A percentile compares a stretch with the other conserved stretches of the same genome.
Conservation (phyloP, 2,329 filamentous ascomycete species). For the Cercospora beticola region DNA sequence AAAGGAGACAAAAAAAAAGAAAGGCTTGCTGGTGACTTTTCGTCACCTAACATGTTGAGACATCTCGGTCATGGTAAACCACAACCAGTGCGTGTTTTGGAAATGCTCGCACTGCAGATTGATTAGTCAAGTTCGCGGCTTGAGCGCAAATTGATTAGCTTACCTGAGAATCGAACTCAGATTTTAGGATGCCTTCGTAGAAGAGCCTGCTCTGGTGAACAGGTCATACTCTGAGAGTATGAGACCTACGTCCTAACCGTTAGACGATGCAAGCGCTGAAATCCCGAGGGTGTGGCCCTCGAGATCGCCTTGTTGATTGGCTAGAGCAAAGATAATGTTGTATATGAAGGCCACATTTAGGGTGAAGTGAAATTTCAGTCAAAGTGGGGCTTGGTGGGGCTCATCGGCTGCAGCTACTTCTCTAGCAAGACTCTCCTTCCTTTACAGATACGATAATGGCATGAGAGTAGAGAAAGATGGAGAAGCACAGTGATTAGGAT, state of each 20-base stretch:
- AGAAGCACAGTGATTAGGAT: too few species aligned
- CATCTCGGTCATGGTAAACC: not conserved
- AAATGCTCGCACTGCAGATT: slow-evolving; percentile 5
- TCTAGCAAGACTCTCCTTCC: too few species aligned
- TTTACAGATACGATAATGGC: too few species aligned
- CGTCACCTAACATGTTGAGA: slow-evolving; percentile 8
- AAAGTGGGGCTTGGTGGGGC: too few species aligned
- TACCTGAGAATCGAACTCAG: slow-evolving; percentile 23
- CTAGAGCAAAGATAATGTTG: not conserved
- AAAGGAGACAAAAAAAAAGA: not conserved
- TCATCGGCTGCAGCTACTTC: too few species aligned
- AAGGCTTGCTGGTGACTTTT: slow-evolving; percentile 3
- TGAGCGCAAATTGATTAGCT: too few species aligned
- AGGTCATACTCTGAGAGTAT: slow-evolving; percentile 17
- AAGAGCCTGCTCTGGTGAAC: slow-evolving; percentile 10
- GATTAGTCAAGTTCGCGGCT: too few species aligned
- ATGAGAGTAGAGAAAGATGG: too few species aligned
- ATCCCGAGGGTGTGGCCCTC: not conserved
- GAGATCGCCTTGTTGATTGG: not conserved
- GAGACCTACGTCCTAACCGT: slow-evolving; percentile 22
- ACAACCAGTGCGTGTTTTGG: not conserved
- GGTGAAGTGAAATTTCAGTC: too few species aligned
- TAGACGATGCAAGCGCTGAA: slow-evolving; percentile 8
- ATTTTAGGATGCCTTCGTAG: slow-evolving; percentile 25
- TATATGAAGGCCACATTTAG: not conserved